Evolutionary conservation across 192 early-diverging fungal genomes (phyloP).

Genomic region (Spizellomyces sp.): DNA sequence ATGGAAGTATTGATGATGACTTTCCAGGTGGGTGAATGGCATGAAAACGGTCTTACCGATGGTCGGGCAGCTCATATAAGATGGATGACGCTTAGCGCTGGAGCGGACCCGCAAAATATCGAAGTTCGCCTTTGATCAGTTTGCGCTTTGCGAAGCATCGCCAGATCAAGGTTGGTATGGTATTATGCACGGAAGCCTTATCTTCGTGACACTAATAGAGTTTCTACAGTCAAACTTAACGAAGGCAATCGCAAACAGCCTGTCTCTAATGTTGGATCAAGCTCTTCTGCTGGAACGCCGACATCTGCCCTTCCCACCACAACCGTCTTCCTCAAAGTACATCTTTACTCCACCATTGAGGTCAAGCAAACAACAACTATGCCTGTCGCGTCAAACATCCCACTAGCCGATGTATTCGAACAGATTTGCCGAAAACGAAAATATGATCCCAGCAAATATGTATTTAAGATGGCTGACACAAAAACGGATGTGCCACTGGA

Average conservation of each 20-base stretch:
- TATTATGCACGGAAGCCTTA: background rate
- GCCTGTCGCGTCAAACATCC: slow-evolving; percentile 67
- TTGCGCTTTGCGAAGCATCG: slow-evolving; percentile 83
- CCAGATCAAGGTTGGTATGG: slow-evolving; percentile 64
- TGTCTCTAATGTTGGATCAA: slow-evolving; percentile 9
- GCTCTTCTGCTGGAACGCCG: background rate
- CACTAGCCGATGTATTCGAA: slow-evolving; percentile 80
- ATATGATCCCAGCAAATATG: slow-evolving; percentile 82
- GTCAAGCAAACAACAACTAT: slow-evolving; percentile 92
- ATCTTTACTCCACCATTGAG: slow-evolving; percentile 70
- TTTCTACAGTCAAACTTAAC: slow-evolving; percentile 31
- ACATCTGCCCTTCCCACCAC: background rate
- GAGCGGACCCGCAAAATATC: slow-evolving; percentile 86
- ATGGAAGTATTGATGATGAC: slow-evolving; percentile 95
- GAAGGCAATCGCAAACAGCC: slow-evolving; percentile 31
- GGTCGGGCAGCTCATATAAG: background rate
- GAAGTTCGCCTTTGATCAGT: slow-evolving; percentile 85
- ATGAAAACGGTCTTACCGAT: background rate
- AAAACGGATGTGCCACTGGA: slow-evolving; percentile 77
- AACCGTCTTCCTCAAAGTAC: slow-evolving; percentile 57
- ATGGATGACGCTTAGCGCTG: slow-evolving; percentile 57
- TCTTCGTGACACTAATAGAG: background rate
- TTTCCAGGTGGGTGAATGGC: slow-evolving; percentile 70
- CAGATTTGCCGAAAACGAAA: slow-evolving; percentile 86
- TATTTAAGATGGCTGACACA: slow-evolving; percentile 79